phyloP scores from a whole-genome alignment of 139 green algal genomes.

The Tetradesmus obliquus region DNA sequence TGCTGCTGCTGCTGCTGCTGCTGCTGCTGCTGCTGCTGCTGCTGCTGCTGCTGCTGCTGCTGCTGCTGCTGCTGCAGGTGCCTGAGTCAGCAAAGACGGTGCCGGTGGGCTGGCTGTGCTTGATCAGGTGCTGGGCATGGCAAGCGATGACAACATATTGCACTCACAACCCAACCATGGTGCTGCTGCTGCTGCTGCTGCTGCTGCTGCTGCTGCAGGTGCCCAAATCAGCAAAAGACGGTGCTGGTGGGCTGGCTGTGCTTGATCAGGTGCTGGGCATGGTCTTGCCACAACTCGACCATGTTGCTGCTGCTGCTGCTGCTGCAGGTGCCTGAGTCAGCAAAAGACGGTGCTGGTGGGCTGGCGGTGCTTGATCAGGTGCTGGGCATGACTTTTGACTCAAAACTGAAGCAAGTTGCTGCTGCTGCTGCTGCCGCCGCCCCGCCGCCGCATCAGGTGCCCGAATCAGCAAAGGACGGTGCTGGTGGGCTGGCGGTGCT shows the following conservation, averaged over 20 bases:
- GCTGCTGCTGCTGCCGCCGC: too few relatives aligned
- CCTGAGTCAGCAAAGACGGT: not conserved
- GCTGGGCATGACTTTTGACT: not conserved
- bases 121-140: not conserved
- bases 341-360: not conserved
- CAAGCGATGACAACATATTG: not conserved
- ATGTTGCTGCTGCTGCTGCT: not conserved
- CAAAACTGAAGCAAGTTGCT: too few relatives aligned
- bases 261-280: not conserved
- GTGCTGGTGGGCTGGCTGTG: not conserved
- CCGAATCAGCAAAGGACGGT: too few relatives aligned
- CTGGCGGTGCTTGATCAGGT: constrained; percentile 8
- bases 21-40: not conserved
- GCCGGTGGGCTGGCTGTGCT: not conserved
- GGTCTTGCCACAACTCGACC: too few relatives aligned
- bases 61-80: not conserved
- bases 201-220: not conserved
- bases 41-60: not conserved
- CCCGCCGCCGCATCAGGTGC: not conserved
- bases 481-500: not conserved
- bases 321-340: not conserved
- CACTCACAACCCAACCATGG: too few relatives aligned
- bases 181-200: not conserved
- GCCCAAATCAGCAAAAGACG: not conserved
- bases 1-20: not conserved